Conservation (phyloP, 1,139 yeast genomes). For the Blastobotrys aristatus region DNA sequence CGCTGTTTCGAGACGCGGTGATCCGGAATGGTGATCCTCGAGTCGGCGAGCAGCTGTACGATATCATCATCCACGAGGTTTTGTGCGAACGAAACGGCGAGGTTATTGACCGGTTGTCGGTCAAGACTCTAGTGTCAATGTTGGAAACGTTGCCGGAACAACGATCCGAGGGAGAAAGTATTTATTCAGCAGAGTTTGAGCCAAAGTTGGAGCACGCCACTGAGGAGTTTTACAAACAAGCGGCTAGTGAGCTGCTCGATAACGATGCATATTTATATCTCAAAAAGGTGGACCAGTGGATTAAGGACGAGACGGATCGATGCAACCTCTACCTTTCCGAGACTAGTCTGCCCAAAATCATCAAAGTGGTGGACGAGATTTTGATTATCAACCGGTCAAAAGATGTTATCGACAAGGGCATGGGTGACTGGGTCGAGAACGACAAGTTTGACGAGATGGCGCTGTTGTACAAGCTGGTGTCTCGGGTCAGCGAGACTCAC, state of each 20-base stretch:
- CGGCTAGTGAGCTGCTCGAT: slow-evolving; percentile 43
- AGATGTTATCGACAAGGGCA: slow-evolving; percentile 49
- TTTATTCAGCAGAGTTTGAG: slow-evolving; percentile 63
- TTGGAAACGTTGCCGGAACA: slow-evolving; percentile 54
- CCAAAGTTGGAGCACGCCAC: slow-evolving; percentile 56
- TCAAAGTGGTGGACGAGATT: slow-evolving; percentile 55
- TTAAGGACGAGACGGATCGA: slow-evolving; percentile 53
- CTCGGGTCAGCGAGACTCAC: slow-evolving; percentile 50
- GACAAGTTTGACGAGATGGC: slow-evolving; percentile 40
- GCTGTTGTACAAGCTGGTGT: slow-evolving; percentile 46
- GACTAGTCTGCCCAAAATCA: slow-evolving; percentile 44
- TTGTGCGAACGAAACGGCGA: slow-evolving; percentile 56
- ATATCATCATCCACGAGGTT: slow-evolving; percentile 53
- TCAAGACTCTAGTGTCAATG: slow-evolving; percentile 64
- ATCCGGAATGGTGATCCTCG: slow-evolving; percentile 42
- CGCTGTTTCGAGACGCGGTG: slow-evolving; percentile 47
- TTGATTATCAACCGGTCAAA: slow-evolving; percentile 58
- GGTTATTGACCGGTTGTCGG: slow-evolving; percentile 54
- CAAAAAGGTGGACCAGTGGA: slow-evolving; percentile 49
- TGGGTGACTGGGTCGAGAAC: slow-evolving; percentile 49
- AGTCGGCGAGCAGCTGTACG: slow-evolving; percentile 49
- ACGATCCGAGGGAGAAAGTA: slow-evolving; percentile 38
- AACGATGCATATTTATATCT: slow-evolving; percentile 52
- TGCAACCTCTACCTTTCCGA: slow-evolving; percentile 52
- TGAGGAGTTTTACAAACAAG: slow-evolving; percentile 48